Base-by-base conservation (phyloP, 768 basidiomycete species). In the Pleurotus tuoliensis region DNA sequence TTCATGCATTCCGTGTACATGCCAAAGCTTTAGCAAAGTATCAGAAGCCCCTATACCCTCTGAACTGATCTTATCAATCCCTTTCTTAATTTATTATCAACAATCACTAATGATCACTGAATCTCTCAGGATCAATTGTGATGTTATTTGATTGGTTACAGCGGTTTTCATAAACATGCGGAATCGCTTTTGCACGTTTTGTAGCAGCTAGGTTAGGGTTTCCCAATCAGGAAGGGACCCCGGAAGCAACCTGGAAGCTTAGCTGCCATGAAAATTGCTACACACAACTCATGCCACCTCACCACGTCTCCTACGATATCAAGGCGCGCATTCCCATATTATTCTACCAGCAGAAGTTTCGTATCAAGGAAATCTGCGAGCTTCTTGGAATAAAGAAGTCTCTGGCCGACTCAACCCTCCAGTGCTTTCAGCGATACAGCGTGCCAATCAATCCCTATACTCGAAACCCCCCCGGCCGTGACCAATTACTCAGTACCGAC, bases 381-480 rank as follows among this genome's bases (percentile, higher is more conserved):
- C 30, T 65, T 18, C 57, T 64, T n/a, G 57, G 62, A 15, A 56
- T 66, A 41, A 56, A 65, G 37, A 63, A 63, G 47, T 56, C 56
- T 12, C 45, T 60, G 1, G 61, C 52, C 0, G 60, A 62, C 38
- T 30, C 51, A 16, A 56, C 59, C 7, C 49, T 62, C 1, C 25
- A 54, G 5, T 54, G 40, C 11, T 20, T 52, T 47, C 25, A 43
- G 0, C 1, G 15, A 2, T 53, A 50, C 25, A 55, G 59, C 0
- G 46, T 22, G 16, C 30, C 51, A 1, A 38, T 57, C 52, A 58
- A 60, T 56, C 59, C 60, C 5, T 9, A 24, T 6, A 30, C 56
- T 15, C 45, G 46, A 8, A 27, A 2, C 4, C 56, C 25, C 8
- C 30, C 52, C 12, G 50, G 60, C 7, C 55, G 59, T 12, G 11